A percentile compares a stretch with the other conserved stretches of the same genome.
These are phyloP conservation scores for Oryza longistaminata DNA, from an alignment of 176 grass and related monocot genomes.

Conservation along the genomic window DNA sequence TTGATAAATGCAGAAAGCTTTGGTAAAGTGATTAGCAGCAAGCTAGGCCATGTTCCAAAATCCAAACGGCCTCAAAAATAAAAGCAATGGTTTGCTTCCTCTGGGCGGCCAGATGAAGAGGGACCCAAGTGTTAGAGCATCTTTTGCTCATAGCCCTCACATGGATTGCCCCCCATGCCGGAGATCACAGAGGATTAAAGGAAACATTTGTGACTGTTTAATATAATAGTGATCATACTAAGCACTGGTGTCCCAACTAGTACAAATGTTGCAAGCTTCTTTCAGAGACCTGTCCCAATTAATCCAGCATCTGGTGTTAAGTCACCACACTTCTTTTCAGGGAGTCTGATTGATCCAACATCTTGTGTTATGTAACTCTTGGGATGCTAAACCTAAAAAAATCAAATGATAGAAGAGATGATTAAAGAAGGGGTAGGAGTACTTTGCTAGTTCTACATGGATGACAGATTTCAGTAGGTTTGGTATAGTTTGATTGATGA, in stretches of 20 bases:
- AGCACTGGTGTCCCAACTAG: neutral
- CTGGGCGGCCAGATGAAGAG: neutral
- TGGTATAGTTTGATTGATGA: constrained; percentile 34
- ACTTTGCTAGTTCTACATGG: neutral
- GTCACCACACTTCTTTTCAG: neutral
- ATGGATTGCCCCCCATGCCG: constrained; percentile 27
- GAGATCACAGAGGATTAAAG: neutral
- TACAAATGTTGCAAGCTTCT: neutral
- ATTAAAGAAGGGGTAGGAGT: neutral
- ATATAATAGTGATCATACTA: neutral
- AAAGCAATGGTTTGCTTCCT: constrained; percentile 41
- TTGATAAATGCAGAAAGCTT: neutral
- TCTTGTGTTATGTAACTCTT: constrained; percentile 13
- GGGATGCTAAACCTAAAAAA: neutral
- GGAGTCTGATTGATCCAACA: neutral
- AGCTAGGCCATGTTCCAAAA: constrained; percentile 26
- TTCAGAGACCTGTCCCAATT: neutral
- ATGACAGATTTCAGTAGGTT: constrained; percentile 24
- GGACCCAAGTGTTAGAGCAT: constrained; percentile 29
- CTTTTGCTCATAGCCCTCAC: constrained; percentile 41
- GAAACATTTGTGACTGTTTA: neutral
- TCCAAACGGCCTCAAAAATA: constrained; percentile 30
- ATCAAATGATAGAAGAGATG: constrained; percentile 13
- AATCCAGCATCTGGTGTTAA: constrained; percentile 16
- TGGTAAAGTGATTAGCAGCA: constrained; percentile 32